A percentile compares a stretch with the other conserved stretches of the same genome.
Conservation (phyloP, 2,329 filamentous ascomycete genomes). For the Atkinsonella hypoxylon region DNA sequence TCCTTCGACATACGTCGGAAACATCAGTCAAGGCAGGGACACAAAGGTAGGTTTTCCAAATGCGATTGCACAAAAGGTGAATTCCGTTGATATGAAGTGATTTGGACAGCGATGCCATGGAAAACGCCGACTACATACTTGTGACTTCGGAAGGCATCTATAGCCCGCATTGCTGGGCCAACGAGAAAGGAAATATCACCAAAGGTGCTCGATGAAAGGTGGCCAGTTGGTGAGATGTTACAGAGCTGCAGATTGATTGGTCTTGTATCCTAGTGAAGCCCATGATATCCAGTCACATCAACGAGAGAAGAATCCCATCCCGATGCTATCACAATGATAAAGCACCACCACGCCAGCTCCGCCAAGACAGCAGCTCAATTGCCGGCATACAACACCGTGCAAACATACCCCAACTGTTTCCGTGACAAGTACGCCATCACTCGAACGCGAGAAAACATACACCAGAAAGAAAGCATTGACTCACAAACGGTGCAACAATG, state of each 20-base stretch:
- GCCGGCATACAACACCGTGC: too few relatives aligned
- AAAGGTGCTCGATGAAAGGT: constrained; percentile 11
- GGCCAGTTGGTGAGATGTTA: constrained; percentile 9
- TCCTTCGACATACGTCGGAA: too few relatives aligned
- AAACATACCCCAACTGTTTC: too few relatives aligned
- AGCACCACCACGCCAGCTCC: too few relatives aligned
- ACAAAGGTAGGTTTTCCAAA: constrained; percentile 16
- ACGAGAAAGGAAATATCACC: constrained; percentile 7
- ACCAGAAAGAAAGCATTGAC: too few relatives aligned
- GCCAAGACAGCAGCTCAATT: too few relatives aligned
- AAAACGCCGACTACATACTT: constrained; percentile 13
- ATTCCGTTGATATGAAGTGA: constrained; percentile 10
- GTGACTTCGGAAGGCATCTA: constrained; percentile 11
- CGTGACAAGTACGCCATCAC: too few relatives aligned
- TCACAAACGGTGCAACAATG: too few relatives aligned
- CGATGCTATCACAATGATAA: constrained; percentile 43
- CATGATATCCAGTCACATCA: too few relatives aligned
- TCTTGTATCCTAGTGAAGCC: constrained; percentile 17
- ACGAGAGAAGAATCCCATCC: too few relatives aligned
- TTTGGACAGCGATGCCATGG: constrained; percentile 6
- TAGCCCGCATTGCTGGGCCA: constrained; percentile 8
- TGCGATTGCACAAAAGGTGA: constrained; percentile 12
- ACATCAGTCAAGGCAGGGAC: too few relatives aligned
- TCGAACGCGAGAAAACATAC: too few relatives aligned
- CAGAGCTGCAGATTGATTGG: constrained; percentile 5